Evolutionary conservation across 164 flowering plant species (phyloP), one percentile per base, ranked within the genome.

Genomic region (Platanus orientalis): DNA sequence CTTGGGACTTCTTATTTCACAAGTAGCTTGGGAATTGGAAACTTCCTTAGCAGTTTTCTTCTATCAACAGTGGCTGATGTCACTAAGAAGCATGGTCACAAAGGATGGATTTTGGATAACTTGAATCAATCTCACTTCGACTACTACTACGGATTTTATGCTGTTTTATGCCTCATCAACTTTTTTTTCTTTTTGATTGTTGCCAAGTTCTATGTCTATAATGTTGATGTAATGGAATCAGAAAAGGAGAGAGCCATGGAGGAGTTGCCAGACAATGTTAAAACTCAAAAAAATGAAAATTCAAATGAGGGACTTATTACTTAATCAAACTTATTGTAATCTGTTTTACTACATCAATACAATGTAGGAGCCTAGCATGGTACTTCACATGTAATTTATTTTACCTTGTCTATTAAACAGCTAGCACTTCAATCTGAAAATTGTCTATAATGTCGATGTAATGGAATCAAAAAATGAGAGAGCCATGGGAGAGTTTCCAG

Each of bases 1-100:
- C 69, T 86, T 3, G 89, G 89, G 2, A 78, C 89, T 4, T 76
- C 87, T 2, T 84, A 86, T 49, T 82, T 67, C 70, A 76, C 84
- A 0, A 82, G 56, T 7, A 78, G 83, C 54, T 3, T 83, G 27
- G 85, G 81, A 29, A 57, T 81, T 60, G 91, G 91, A n/a, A 51
- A 72, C 61, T 86, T 82, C 54, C 68, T 86, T 3, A 82, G 86
- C 29, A 79, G 80, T 50, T 76, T 83, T 55, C 26, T 86, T 19
- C 71, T 86, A 7, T 60, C 64, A 21, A 71, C 77, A 21, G 84
- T 82, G 28, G 40, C 81, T 24, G 48, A 68, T n/a, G 25, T 79
- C 19, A 86, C 82, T 0, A 64, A 75, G 68, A 65, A 30, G 32
- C 2, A 75, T 68, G 84, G 84, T 2, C 69, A 63, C 32, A 56